Evolutionary conservation across 495 filamentous ascomycete species (phyloP).

Genomic region (Penicillium antarcticum): DNA sequence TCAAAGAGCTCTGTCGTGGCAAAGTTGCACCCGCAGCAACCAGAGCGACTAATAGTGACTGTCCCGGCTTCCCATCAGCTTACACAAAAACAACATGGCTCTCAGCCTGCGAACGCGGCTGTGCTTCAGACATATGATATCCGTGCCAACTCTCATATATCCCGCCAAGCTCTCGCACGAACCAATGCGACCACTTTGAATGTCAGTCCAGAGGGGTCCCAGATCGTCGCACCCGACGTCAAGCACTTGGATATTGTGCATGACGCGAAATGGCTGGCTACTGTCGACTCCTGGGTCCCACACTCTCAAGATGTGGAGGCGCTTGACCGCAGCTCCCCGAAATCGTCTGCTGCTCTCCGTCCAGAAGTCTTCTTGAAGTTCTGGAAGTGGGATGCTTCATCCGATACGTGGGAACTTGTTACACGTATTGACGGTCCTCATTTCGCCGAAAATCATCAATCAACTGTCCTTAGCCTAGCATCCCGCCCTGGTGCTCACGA

Average conservation of each 20-base stretch:
- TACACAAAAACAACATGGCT: constrained; percentile 29
- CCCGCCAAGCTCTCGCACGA: constrained; percentile 80
- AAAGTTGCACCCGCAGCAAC: constrained; percentile 51
- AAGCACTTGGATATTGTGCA: constrained; percentile 66
- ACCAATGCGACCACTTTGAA: constrained; percentile 82
- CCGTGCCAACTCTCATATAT: constrained; percentile 64
- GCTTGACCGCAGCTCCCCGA: constrained; percentile 37
- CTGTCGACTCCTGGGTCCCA: constrained; percentile 85
- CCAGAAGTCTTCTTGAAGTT: constrained; percentile 85
- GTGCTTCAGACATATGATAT: constrained; percentile 84
- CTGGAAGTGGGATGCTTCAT: constrained; percentile 71
- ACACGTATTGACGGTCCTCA: constrained; percentile 84
- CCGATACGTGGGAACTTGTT: constrained; percentile 65
- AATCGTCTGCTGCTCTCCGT: constrained; percentile 12
- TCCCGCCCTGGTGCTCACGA: constrained; percentile 60
- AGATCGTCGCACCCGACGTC: constrained; percentile 70
- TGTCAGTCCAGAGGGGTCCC: constrained; percentile 62
- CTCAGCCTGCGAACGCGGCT: constrained; percentile 37
- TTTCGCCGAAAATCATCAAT: constrained; percentile 44
- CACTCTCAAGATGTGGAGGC: constrained; percentile 58
- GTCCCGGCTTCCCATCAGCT: constrained; percentile 50
- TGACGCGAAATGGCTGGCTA: constrained; percentile 89
- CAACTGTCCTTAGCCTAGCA: constrained; percentile 65
- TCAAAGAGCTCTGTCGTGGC: constrained; percentile 20
- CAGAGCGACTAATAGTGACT: constrained; percentile 58